phyloP scores from a whole-genome alignment of 352 stramenopile genomes.

The Blastocystis sp. region DNA sequence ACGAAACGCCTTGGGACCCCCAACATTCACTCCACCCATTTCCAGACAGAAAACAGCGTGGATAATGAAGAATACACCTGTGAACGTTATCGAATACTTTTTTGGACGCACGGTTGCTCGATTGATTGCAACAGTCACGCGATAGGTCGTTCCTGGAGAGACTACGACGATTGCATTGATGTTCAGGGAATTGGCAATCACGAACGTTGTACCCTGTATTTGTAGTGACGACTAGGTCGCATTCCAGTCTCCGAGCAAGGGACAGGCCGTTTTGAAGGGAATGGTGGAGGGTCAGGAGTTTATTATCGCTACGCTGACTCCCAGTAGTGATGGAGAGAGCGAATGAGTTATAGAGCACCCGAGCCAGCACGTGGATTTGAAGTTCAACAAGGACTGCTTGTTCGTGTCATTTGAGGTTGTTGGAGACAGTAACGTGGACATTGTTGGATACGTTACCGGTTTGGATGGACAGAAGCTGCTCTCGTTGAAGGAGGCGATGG shows the following conservation, averaged over 20 bases:
- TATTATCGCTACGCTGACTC: conserved; percentile 28
- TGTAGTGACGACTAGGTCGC: conserved; percentile 9
- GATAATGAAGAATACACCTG: neutral
- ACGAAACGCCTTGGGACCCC: too few species aligned
- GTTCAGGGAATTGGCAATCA: conserved; percentile 49
- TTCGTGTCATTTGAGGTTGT: conserved; percentile 60
- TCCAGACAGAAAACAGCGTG: too few species aligned
- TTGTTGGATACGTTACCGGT: conserved; percentile 55
- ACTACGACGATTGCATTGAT: conserved; percentile 51
- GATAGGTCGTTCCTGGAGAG: conserved; percentile 55
- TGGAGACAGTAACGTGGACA: conserved; percentile 41
- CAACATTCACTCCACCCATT: too few species aligned
- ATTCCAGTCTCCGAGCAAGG: neutral
- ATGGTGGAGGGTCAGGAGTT: conserved; percentile 70
- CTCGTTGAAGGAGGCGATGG: conserved; percentile 60
- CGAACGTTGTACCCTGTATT: neutral
- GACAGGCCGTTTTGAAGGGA: conserved; percentile 35
- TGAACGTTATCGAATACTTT: conserved; percentile 48
- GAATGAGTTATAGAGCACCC: conserved; percentile 20
- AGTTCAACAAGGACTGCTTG: conserved; percentile 60
- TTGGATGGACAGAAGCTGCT: conserved; percentile 38
- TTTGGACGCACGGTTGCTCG: conserved; percentile 33
- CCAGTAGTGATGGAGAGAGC: neutral
- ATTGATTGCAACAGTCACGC: neutral
- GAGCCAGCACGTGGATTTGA: conserved; percentile 19